Evolutionary conservation across 148 eudicot genomes (phyloP), one percentile per base, ranked within the genome.

Genomic region (Camellia sinensis): DNA sequence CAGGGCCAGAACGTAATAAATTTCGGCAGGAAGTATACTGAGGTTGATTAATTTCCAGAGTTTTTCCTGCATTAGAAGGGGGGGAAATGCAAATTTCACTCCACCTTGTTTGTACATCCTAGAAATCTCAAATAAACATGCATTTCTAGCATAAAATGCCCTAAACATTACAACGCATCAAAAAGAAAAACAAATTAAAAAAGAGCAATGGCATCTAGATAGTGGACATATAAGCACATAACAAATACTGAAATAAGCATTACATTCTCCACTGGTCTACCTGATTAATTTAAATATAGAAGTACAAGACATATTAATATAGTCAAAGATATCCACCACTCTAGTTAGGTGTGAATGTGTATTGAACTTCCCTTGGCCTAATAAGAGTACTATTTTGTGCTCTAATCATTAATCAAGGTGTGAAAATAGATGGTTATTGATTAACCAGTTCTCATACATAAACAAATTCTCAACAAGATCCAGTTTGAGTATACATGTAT

Each of bases 1-100:
- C 97, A 69, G 99, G 97, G 19, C 99, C 99, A 80, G 95, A 91
- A 52, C 99, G 90, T 87, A 96, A 83, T 80, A 92, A 79, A 80
- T 82, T 87, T 70, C 99, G 87, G 80, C 87, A 96, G 67, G 84
- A 80, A 48, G 90, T 89, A 88, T 85, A 96, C 75, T 92, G 90
- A 80, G 97, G 97, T 80, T 93, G 84, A 72, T 91, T 92, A 77
- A 80, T 87, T 75, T 93, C 97, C 79, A 93, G 86, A 79, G 75
- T 81, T 84, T 93, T 86, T 74, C 90, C 99, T 95, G 85, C 79
- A 82, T 45, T 60, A 68, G 70, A 76, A 79, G 59, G 84, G 71
- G 79, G 19, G 65, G 8, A 14, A 21, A 46, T 17, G 52, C 14
- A 62, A 64, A 52, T 17, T 29, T 59, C 41, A 13, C 6, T 67